Percentiles rank a stretch among this genome's conserved stretches.
Conservation (phyloP, 441 rosid species). For the Eutrema salsugineum region DNA sequence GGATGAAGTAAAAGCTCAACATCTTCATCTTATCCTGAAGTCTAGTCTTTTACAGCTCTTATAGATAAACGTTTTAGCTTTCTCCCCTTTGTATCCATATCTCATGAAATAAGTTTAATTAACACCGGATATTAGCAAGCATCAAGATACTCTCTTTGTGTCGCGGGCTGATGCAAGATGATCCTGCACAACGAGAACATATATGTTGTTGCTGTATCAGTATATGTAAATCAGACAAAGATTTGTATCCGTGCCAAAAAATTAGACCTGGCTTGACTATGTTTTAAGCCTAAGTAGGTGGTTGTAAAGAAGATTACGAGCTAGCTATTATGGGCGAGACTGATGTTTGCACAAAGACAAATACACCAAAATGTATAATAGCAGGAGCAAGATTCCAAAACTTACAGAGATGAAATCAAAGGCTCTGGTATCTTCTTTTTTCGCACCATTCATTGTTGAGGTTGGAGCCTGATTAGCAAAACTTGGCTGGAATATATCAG, state of each 20-base stretch:
- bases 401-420: slow-evolving; percentile 97
- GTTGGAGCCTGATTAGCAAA: slow-evolving; percentile 55
- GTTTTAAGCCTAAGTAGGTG: background rate
- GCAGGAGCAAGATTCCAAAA: slow-evolving; percentile 21
- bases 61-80: slow-evolving; percentile 11
- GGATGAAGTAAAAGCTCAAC: background rate
- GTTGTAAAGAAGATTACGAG: background rate
- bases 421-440: slow-evolving; percentile 90
- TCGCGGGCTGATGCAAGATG: slow-evolving; percentile 85
- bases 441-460: slow-evolving; percentile 55
- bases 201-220: slow-evolving; percentile 9
- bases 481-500: slow-evolving; percentile 85
- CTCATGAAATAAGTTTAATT: slow-evolving; percentile 7
- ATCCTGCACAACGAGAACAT: slow-evolving; percentile 56
- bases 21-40: background rate
- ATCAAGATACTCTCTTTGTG: slow-evolving; percentile 61
- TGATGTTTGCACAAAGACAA: background rate
- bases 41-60: background rate
- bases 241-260: background rate
- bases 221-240: background rate
- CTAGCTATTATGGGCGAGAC: background rate
- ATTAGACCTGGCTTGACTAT: background rate
- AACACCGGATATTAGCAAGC: background rate
- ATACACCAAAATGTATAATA: background rate
- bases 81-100: slow-evolving; percentile 9